Evolutionary conservation across 768 basidiomycete genomes (phyloP).

Genomic region (Rhodotorula toruloides): DNA sequence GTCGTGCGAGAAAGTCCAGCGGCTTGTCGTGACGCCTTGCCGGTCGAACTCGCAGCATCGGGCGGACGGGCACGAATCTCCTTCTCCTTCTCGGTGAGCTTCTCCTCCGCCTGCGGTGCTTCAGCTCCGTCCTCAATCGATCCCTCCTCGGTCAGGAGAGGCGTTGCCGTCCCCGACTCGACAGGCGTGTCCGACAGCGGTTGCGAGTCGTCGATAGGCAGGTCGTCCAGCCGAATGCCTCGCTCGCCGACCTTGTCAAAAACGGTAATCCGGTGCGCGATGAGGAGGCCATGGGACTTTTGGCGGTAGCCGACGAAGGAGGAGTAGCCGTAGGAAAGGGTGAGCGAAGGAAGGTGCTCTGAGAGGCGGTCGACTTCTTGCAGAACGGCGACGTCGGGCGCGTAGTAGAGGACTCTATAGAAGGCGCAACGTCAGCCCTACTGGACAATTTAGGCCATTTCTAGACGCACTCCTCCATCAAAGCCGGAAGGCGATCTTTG

Average conservation of each 20-base stretch:
- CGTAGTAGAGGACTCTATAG: slow-evolving; percentile 28
- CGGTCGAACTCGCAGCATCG: slow-evolving; percentile 1
- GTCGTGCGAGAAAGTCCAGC: slow-evolving; percentile 32
- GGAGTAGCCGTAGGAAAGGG: slow-evolving; percentile 19
- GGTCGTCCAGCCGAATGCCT: slow-evolving; percentile 35
- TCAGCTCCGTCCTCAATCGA: not conserved
- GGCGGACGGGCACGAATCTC: slow-evolving; percentile 13
- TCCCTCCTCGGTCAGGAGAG: not conserved
- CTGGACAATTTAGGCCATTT: not conserved
- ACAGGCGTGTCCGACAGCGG: too few relatives aligned
- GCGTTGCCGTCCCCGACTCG: not conserved
- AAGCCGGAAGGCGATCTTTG: slow-evolving; percentile 30
- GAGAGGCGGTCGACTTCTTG: slow-evolving; percentile 37
- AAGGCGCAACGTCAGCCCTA: not conserved
- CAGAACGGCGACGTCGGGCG: slow-evolving; percentile 32
- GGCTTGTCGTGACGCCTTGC: not conserved
- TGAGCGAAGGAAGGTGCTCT: slow-evolving; percentile 29
- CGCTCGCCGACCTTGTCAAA: slow-evolving; percentile 37
- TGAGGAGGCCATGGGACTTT: slow-evolving; percentile 35
- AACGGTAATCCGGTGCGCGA: slow-evolving; percentile 27
- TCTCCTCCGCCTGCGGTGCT: not conserved
- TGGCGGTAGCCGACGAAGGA: slow-evolving; percentile 35
- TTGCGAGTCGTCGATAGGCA: slow-evolving; percentile 25
- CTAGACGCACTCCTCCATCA: slow-evolving; percentile 33
- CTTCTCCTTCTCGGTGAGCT: slow-evolving; percentile 7